These are phyloP conservation scores for Penicillium nucicola DNA, from an alignment of 495 filamentous ascomycete genomes.

Conservation along the genomic window DNA sequence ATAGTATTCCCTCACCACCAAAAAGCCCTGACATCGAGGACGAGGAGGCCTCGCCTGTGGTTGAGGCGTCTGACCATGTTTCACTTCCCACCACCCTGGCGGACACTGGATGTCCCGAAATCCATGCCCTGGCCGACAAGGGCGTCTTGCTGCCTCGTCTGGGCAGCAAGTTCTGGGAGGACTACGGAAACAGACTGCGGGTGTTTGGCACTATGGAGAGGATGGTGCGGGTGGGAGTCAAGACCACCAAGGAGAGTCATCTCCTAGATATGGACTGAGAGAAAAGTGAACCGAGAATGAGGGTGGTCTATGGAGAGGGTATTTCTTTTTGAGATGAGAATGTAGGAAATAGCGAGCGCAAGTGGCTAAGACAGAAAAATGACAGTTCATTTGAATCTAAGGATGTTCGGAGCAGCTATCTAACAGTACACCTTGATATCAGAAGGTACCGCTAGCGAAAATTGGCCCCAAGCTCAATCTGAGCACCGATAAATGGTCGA, in stretches of 20 bases:
- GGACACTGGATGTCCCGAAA: neutral
- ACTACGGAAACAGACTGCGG: slow-evolving; percentile 61
- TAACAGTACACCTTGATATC: slow-evolving; percentile 62
- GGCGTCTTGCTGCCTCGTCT: slow-evolving; percentile 46
- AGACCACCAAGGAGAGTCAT: neutral
- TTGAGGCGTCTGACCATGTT: neutral
- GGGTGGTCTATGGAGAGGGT: neutral
- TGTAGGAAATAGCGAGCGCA: neutral
- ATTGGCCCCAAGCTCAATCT: slow-evolving; percentile 56
- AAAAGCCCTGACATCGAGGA: too few relatives aligned
- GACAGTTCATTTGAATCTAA: neutral
- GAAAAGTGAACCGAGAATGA: neutral
- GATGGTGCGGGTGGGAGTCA: slow-evolving; percentile 36
- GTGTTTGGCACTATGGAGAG: slow-evolving; percentile 63
- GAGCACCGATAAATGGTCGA: slow-evolving; percentile 65
- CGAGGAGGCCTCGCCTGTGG: neutral
- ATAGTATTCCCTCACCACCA: too few relatives aligned
- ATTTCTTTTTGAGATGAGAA: neutral
- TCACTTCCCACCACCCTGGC: neutral
- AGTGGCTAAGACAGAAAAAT: neutral
- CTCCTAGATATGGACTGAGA: too few relatives aligned
- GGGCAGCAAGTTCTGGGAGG: slow-evolving; percentile 55
- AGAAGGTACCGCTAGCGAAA: slow-evolving; percentile 76
- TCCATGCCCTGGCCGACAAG: slow-evolving; percentile 5
- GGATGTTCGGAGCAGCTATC: slow-evolving; percentile 64